Evolutionary conservation across 495 filamentous ascomycete species (phyloP), one percentile per base, ranked within the genome.

Genomic region (Platismatia glauca): DNA sequence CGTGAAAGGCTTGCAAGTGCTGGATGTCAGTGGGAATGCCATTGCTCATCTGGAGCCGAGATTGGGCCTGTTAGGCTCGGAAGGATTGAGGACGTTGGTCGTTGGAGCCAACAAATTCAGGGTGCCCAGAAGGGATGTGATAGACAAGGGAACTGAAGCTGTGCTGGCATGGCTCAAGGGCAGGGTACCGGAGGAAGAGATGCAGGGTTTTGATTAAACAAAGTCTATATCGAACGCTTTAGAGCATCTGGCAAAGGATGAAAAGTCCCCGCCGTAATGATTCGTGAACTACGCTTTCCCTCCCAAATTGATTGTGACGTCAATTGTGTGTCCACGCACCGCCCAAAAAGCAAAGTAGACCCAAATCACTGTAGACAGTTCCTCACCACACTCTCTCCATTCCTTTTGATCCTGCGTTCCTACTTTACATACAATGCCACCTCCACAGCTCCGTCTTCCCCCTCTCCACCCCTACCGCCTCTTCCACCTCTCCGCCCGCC

Each of bases 71-170:
- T 71, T 92, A 22, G 82, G 79, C n/a, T 78, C 84, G 46, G 75
- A 73, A 57, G 80, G 82, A 11, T 60, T 86, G 65, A 76, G 75
- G 63, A 75, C 76, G 29, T 73, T 86, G 20, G 83, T 90, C 53
- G 86, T 95, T 22, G 84, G 82, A 27, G 89, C 89, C 12, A 96
- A 95, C 71, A 79, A 79, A 34, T 95, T 96, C 72, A 75, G 88
- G 24, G 92, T 96, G 50, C 93, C 93, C n/a, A 80, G 88, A 46
- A 91, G 86, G 80, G 89, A 88, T 59, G 81, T 95, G 18, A 75
- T 97, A 61, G 89, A 91, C 60, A 89, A 91, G 63, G 93, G 93
- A 11, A 96, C 91, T 1, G 90, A 95, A 69, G 85, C 88, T 22
- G 82, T 90, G n/a, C 76, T 96, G 67, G 79, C 87, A 57, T 97